These are phyloP conservation scores for Rhynchosporium graminicola DNA, from an alignment of 2,329 filamentous ascomycete genomes.

Conservation along the genomic window DNA sequence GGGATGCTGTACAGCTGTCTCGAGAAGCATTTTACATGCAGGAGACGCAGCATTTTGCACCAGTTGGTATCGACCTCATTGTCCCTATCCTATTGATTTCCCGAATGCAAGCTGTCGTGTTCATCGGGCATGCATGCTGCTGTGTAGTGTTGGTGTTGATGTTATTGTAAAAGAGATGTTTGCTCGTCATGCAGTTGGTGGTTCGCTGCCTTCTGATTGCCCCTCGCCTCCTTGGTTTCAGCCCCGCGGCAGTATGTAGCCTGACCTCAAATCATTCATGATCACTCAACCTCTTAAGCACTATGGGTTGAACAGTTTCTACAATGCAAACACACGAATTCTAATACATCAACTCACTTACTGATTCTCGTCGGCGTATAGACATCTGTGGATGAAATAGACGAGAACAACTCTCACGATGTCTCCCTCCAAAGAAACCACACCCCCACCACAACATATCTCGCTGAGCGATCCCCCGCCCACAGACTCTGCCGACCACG, in stretches of 20 bases:
- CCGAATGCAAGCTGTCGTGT: conserved; percentile 21
- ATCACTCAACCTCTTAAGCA: conserved; percentile 8
- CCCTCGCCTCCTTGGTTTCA: background rate
- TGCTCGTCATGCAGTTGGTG: background rate
- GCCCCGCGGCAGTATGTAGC: conserved; percentile 8
- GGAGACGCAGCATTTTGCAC: conserved; percentile 25
- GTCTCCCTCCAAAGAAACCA: conserved; percentile 29
- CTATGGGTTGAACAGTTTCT: conserved; percentile 11
- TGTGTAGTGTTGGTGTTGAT: background rate
- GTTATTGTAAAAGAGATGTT: conserved; percentile 3
- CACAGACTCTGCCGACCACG: conserved; percentile 33
- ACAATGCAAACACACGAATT: background rate
- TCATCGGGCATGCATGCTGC: background rate
- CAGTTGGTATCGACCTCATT: background rate
- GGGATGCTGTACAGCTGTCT: background rate
- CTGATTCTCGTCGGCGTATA: background rate
- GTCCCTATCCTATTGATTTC: conserved; percentile 5
- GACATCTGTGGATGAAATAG: background rate
- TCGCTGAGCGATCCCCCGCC: conserved; percentile 27
- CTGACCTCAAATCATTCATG: background rate
- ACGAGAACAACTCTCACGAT: conserved; percentile 15
- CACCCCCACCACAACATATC: conserved; percentile 30
- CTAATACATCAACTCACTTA: background rate
- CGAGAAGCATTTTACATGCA: conserved; percentile 12
- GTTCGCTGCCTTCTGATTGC: background rate